Percentiles rank a stretch among this genome's conserved stretches.
Conservation (phyloP, 768 basidiomycete genomes). For the Exidia glandulosa region DNA sequence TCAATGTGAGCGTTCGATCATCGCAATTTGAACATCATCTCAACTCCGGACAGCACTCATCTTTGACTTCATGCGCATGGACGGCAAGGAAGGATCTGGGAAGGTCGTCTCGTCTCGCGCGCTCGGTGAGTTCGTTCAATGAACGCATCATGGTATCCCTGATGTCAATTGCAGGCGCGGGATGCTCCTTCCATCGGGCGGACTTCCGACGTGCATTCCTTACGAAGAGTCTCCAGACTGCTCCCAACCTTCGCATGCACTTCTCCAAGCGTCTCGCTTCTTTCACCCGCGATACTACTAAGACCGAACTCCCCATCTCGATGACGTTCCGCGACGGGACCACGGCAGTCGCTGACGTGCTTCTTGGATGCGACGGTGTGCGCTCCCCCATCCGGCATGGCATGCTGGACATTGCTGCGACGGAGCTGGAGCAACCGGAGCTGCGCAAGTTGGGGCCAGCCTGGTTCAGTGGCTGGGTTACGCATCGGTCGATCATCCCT, state of each 20-base stretch:
- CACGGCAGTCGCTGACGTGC: slow-evolving; percentile 12
- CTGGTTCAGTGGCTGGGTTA: not conserved
- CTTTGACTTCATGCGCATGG: no score
- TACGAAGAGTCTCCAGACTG: not conserved
- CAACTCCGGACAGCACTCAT: no score
- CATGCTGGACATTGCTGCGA: slow-evolving; percentile 9
- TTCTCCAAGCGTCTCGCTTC: slow-evolving; percentile 21
- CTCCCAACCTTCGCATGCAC: slow-evolving; percentile 14
- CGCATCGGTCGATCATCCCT: not conserved
- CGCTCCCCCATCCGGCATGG: slow-evolving; percentile 13
- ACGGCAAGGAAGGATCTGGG: no score
- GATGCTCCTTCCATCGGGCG: not conserved
- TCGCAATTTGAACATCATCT: no score
- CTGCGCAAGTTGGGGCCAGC: not conserved
- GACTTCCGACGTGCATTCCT: not conserved
- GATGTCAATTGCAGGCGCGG: not conserved
- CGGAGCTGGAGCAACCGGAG: not conserved
- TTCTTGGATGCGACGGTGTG: slow-evolving; percentile 19
- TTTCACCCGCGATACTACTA: slow-evolving; percentile 16
- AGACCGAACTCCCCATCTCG: slow-evolving; percentile 4
- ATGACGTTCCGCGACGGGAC: slow-evolving; percentile 17
- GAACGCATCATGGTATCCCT: not conserved
- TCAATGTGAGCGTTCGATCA: not conserved
- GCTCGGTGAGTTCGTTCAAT: not conserved
- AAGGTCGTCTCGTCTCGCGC: not conserved